A percentile compares a stretch with the other conserved stretches of the same genome.
Evolutionary conservation across 169 alveolate genomes (phyloP).

Genomic region (Plasmodium ovale): DNA sequence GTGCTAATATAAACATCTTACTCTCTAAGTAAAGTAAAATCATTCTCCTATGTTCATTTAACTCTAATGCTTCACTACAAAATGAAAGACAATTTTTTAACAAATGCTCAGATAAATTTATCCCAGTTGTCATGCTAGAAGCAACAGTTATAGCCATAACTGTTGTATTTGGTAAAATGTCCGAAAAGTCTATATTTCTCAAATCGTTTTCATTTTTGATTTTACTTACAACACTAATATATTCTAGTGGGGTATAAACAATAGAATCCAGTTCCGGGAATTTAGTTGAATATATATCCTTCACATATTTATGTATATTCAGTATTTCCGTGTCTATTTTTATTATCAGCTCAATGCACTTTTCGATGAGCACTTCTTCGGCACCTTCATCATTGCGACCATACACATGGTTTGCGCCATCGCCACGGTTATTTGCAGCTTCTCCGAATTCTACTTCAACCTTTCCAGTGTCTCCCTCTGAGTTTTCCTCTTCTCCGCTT

Average conservation of each 20-base stretch:
- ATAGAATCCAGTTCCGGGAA: conserved; percentile 91
- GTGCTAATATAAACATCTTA: conserved; percentile 96
- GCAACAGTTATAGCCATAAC: conserved; percentile 93
- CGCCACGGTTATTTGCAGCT: background rate
- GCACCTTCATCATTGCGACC: conserved; percentile 30
- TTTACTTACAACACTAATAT: conserved; percentile 89
- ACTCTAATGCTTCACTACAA: conserved; percentile 84
- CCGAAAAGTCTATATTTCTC: conserved; percentile 85
- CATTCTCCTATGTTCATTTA: conserved; percentile 76
- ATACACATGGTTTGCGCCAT: too few species aligned
- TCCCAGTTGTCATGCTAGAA: conserved; percentile 87
- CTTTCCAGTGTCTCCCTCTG: background rate
- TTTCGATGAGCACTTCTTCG: conserved; percentile 83
- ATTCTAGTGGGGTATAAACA: conserved; percentile 90
- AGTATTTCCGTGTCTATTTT: conserved; percentile 87
- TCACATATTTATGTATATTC: conserved; percentile 87
- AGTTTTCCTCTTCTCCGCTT: conserved; percentile 6
- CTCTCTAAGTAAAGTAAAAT: conserved; percentile 88
- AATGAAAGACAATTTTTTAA: conserved; percentile 61
- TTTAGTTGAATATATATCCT: conserved; percentile 87
- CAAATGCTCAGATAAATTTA: conserved; percentile 72
- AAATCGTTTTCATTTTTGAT: conserved; percentile 88
- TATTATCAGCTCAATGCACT: conserved; percentile 84
- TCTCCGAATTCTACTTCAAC: background rate
- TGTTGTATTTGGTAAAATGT: conserved; percentile 89